Base-by-base conservation (phyloP, 2,329 filamentous ascomycete genomes). In the Fusarium drepaniforme region DNA sequence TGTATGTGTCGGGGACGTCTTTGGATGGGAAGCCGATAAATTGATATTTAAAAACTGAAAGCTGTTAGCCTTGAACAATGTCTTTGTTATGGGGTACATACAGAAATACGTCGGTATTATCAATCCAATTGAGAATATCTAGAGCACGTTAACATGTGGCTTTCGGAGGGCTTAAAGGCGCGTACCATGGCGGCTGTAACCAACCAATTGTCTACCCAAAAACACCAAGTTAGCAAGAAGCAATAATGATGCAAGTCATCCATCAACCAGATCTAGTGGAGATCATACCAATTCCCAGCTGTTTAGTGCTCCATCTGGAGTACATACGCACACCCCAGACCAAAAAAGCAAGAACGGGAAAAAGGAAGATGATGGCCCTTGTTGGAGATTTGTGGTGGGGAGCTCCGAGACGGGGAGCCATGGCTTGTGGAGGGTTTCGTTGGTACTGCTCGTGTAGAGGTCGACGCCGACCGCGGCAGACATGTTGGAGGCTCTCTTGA, bases 21-120 rank as follows among this genome's bases (percentile, higher is more conserved):
- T 25, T 35, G 2, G 65, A 74, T 3, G 28, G 46, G 28, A 77
- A 76, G 21, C 75, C 75, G 23, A 66, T 49, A 40, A 68, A 77
- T n/a, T 77, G 65, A 16, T 77, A 76, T 23, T 67, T 70, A 16
- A 77, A 53, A 49, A 68, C 75, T 76, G 15, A 12, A 28, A 2
- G 23, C 1, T 28, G 35, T 53, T 21, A 67, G 35, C 38, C 0
- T 40, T 5, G 7, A 60, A 60, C 18, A 3, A 7, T 5, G 7
- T 0, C 1, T 4, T 21, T 8, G 15, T 5, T 6, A 0, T 5
- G 8, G 1, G 7, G 2, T 8, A 16, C 75, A 60, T 59, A 71
- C 71, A 77, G 21, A 75, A 67, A 33, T 77, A 77, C 11, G 74
- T 69, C 11, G 73, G 73, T 33, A 62, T 66, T 16, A 74, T 30